These are phyloP conservation scores for Begonia loranthoides DNA, from an alignment of 306 rosid genomes.

Conservation along the genomic window DNA sequence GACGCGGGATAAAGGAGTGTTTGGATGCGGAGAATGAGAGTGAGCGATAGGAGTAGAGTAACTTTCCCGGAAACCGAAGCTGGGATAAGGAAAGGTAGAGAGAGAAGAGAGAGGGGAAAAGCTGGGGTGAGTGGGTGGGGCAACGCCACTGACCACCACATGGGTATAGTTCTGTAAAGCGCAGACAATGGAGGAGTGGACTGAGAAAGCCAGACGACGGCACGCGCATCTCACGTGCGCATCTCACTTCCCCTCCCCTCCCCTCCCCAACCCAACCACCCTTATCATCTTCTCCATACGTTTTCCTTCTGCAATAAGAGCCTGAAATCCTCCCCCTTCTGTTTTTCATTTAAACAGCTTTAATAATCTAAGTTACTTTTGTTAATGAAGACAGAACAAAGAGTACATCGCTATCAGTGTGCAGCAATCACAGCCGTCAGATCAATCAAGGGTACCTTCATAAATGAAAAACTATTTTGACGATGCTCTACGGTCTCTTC, in stretches of 20 bases:
- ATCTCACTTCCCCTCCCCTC: too few species aligned
- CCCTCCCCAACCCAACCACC: neutral
- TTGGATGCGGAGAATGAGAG: constrained; percentile 6
- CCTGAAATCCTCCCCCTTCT: neutral
- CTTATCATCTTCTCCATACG: too few species aligned
- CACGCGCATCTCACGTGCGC: constrained; percentile 12
- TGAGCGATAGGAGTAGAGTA: constrained; percentile 4
- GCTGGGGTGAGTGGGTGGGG: constrained; percentile 26
- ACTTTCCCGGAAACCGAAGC: constrained; percentile 70
- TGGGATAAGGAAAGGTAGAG: constrained; percentile 9
- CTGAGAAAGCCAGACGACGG: neutral
- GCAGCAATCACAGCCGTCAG: too few species aligned
- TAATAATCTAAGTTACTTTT: too few species aligned
- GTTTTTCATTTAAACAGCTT: too few species aligned
- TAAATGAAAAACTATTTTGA: too few species aligned
- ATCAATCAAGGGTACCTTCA: too few species aligned
- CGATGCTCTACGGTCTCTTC: constrained; percentile 41
- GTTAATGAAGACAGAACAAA: too few species aligned
- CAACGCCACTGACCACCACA: constrained; percentile 53
- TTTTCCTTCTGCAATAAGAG: neutral
- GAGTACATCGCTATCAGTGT: too few species aligned
- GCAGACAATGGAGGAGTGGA: constrained; percentile 7
- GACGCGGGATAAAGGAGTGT: constrained; percentile 18
- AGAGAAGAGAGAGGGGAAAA: neutral
- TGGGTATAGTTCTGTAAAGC: constrained; percentile 63